A percentile compares a stretch with the other conserved stretches of the same genome.
These are phyloP conservation scores for Escallonia herrerae DNA, from an alignment of 129 eudicot genomes.

Conservation along the genomic window DNA sequence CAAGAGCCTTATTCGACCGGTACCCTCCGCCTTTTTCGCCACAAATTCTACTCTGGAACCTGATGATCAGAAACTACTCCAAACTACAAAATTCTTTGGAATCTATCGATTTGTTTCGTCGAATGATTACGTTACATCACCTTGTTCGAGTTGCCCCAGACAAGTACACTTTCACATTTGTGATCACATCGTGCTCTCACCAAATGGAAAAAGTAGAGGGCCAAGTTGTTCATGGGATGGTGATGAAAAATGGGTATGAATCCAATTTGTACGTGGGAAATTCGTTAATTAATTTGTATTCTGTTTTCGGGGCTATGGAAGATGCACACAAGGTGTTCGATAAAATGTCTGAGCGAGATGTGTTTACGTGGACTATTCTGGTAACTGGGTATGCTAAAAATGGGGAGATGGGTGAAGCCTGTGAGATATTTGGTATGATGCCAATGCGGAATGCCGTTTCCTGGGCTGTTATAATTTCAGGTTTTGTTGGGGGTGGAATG, in stretches of 20 bases:
- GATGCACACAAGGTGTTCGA: slow-evolving; percentile 62
- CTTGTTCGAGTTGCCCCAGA: slow-evolving; percentile 35
- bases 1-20: slow-evolving; percentile 45
- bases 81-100: slow-evolving; percentile 43
- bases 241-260: slow-evolving; percentile 43
- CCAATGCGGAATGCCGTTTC: slow-evolving; percentile 65
- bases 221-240: slow-evolving; percentile 53
- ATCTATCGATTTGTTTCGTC: slow-evolving; percentile 41
- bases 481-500: slow-evolving; percentile 45
- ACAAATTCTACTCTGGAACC: slow-evolving; percentile 58
- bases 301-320: slow-evolving; percentile 29
- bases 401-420: slow-evolving; percentile 46
- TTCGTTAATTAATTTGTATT: slow-evolving; percentile 55
- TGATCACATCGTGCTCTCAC: slow-evolving; percentile 65
- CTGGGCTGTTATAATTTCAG: slow-evolving; percentile 75
- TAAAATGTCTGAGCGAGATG: slow-evolving; percentile 63
- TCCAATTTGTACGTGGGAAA: slow-evolving; percentile 51
- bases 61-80: slow-evolving; percentile 62
- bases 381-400: slow-evolving; percentile 52
- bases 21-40: slow-evolving; percentile 48
- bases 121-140: slow-evolving; percentile 23
- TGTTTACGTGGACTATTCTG: slow-evolving; percentile 83
- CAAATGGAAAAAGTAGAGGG: slow-evolving; percentile 39
- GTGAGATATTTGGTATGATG: slow-evolving; percentile 47
- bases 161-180: slow-evolving; percentile 64